These are phyloP conservation scores for Suhomyces taliae DNA, from an alignment of 1,139 yeast species.

Conservation along the genomic window DNA sequence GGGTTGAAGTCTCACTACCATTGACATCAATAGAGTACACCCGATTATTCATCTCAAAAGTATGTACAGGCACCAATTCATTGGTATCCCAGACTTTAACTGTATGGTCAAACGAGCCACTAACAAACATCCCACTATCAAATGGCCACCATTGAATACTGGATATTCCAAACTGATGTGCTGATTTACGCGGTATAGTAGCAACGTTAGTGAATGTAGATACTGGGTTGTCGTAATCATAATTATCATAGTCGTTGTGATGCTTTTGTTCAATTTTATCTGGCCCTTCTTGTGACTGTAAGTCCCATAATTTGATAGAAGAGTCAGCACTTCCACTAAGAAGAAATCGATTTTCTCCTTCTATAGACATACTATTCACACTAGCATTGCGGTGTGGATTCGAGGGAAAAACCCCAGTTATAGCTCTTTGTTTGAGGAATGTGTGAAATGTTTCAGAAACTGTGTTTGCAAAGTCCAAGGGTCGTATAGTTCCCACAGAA, in stretches of 20 bases:
- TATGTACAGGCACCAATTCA: slow-evolving; percentile 60
- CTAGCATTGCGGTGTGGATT: slow-evolving; percentile 48
- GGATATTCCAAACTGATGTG: slow-evolving; percentile 75
- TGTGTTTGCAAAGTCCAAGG: slow-evolving; percentile 38
- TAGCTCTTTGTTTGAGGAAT: slow-evolving; percentile 25
- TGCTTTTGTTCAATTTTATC: slow-evolving; percentile 16
- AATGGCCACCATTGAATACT: slow-evolving; percentile 84
- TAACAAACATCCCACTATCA: slow-evolving; percentile 83
- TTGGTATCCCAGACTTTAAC: slow-evolving; percentile 84
- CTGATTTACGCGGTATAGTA: slow-evolving; percentile 52
- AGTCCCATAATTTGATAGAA: slow-evolving; percentile 63
- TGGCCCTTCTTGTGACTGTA: slow-evolving; percentile 24
- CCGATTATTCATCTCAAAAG: slow-evolving; percentile 54
- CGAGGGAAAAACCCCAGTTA: slow-evolving; percentile 34
- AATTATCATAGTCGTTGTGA: slow-evolving; percentile 15
- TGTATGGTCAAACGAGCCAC: slow-evolving; percentile 77
- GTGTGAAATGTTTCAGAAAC: slow-evolving; percentile 43
- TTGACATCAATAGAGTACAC: slow-evolving; percentile 56
- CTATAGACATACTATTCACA: slow-evolving; percentile 69
- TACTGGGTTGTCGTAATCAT: slow-evolving; percentile 30
- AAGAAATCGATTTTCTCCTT: slow-evolving; percentile 50
- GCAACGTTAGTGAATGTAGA: slow-evolving; percentile 31
- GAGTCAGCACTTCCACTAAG: slow-evolving; percentile 82
- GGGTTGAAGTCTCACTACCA: slow-evolving; percentile 21
- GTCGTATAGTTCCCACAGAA: slow-evolving; percentile 27